A percentile compares a stretch with the other conserved stretches of the same genome.
These are phyloP conservation scores for Taiozyma sp. DNA, from an alignment of 1,139 yeast species.

Conservation along the genomic window DNA sequence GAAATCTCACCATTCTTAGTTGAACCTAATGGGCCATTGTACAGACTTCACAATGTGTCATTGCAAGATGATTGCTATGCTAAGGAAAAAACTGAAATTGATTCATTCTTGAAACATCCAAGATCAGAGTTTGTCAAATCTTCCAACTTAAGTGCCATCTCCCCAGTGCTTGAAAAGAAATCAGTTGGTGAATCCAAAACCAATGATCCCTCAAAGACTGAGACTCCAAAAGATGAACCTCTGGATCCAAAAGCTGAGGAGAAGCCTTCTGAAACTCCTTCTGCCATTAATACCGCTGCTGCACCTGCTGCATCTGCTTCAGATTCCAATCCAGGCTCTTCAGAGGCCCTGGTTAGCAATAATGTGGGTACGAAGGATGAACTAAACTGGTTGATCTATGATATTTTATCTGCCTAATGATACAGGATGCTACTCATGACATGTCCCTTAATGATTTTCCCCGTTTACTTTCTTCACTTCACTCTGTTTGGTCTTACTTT, in stretches of 20 bases:
- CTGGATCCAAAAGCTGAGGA: neutral
- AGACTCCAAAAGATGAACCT: neutral
- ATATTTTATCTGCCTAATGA: conserved; percentile 27
- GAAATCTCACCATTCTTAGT: conserved; percentile 62
- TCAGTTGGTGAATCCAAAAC: neutral
- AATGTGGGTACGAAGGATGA: conserved; percentile 66
- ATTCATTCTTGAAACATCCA: conserved; percentile 32
- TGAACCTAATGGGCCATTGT: conserved; percentile 61
- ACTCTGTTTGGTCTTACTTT: neutral
- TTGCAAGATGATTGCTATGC: conserved; percentile 54
- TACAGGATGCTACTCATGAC: neutral
- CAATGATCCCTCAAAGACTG: neutral
- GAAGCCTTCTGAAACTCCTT: neutral
- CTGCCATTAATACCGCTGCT: neutral
- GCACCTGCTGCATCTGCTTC: neutral
- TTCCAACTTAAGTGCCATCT: neutral
- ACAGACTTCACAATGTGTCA: conserved; percentile 46
- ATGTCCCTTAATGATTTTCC: neutral
- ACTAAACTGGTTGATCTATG: conserved; percentile 67
- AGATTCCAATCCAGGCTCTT: neutral
- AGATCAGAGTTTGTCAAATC: conserved; percentile 7
- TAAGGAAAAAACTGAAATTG: conserved; percentile 37
- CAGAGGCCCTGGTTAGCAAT: neutral
- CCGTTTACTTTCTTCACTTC: neutral
- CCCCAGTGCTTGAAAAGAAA: conserved; percentile 6